Base-by-base conservation (phyloP, 805 yeast genomes). In the Candida taoyuanica region DNA sequence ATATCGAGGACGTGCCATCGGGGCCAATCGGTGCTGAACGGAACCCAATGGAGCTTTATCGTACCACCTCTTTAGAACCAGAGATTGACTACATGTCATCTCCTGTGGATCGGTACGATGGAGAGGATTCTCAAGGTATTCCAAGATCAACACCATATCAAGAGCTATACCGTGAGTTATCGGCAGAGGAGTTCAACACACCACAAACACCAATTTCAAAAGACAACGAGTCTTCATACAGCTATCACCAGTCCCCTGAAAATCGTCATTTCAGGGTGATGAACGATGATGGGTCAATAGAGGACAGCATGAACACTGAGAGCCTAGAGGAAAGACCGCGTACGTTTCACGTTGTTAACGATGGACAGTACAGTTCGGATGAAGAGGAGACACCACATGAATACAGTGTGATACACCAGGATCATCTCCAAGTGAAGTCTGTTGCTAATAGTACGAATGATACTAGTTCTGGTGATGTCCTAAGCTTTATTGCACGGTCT, bases 401-500 rank as follows among this genome's bases (percentile, higher is more conserved):
- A 18, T 48, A 39, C 29, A 44, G 47, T 19, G 43, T 47, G 13
- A 33, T 42, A 2, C 53, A 44, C 32, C 54, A 50, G 32, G 37
- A 34, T 7, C 32, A 35, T 13, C 13, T 17, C 14, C 5, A 18
- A 11, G 13, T 28, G 26, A 24, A 25, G 14, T 14, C 11, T 7
- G 30, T 28, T 15, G 14, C 14, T 9, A 7, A 7, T 5, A 12
- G 47, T 31, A 11, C 31, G 8, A 50, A 47, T 14, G 55, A 46
- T 13, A 56, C 42, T 2, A 50, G 52, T 14, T 40, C 44, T n/a
- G 37, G 29, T 32, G 63, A 51, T 3, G 55, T 47, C 5, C 37
- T 65, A 16, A 58, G 57, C 31, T 65, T 65, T 39, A 56, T 54
- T 6, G 67, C 65, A 2, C 53, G 57, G 34, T 56, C 68, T 3